A percentile compares a stretch with the other conserved stretches of the same genome.
These are phyloP conservation scores for Mycotypha africana DNA, from an alignment of 371 early-diverging fungal species.

Conservation along the genomic window DNA sequence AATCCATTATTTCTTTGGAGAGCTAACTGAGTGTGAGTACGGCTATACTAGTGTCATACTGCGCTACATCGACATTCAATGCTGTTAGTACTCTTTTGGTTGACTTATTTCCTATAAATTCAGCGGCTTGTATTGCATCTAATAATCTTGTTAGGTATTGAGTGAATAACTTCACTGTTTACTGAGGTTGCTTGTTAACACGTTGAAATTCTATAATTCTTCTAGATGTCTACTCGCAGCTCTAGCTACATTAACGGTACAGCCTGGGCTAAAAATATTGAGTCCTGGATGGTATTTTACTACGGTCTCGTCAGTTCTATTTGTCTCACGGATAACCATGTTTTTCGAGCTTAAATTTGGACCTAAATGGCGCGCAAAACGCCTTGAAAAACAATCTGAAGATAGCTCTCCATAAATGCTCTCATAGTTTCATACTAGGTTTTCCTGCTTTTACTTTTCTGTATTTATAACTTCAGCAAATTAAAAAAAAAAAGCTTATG, in stretches of 20 bases:
- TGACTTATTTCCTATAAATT: slow-evolving; percentile 34
- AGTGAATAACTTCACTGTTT: too few species aligned
- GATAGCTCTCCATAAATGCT: too few species aligned
- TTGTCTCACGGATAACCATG: slow-evolving; percentile 23
- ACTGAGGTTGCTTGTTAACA: too few species aligned
- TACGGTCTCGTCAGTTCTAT: slow-evolving; percentile 17
- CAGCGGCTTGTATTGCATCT: slow-evolving; percentile 36
- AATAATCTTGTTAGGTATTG: slow-evolving; percentile 27
- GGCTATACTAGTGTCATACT: slow-evolving; percentile 36
- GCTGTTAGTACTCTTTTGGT: slow-evolving; percentile 33
- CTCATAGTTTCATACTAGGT: too few species aligned
- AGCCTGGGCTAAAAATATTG: slow-evolving; percentile 21
- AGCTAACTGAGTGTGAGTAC: too few species aligned
- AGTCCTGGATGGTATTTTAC: slow-evolving; percentile 40
- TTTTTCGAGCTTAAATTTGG: slow-evolving; percentile 23
- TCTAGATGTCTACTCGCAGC: slow-evolving; percentile 35
- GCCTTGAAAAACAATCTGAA: background rate
- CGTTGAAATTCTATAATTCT: too few species aligned
- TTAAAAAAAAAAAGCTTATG: too few species aligned
- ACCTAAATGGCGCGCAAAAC: slow-evolving; percentile 25
- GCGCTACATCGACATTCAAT: slow-evolving; percentile 27
- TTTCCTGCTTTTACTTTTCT: too few species aligned
- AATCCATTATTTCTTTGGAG: too few species aligned
- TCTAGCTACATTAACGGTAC: slow-evolving; percentile 15
- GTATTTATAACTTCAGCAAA: too few species aligned